Evolutionary conservation across 768 basidiomycete species (phyloP).

Genomic region (Russula dissimulans): DNA sequence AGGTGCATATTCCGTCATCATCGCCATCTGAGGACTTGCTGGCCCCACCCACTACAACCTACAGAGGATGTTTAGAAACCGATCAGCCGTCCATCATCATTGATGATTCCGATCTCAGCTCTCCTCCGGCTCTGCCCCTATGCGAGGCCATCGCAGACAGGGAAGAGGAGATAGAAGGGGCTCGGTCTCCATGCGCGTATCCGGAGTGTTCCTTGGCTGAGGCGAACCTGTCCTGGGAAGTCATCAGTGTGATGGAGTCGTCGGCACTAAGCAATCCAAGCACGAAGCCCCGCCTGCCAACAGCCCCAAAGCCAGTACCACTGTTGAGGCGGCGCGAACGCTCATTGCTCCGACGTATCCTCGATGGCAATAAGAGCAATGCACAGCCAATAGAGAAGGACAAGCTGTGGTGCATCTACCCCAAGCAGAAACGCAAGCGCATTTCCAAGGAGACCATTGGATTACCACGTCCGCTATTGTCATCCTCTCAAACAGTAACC

Average conservation of each 20-base stretch:
- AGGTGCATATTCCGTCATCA: not conserved
- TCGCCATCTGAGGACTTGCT: slow-evolving; percentile 1
- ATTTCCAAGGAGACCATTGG: slow-evolving; percentile 12
- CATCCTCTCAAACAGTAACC: not conserved
- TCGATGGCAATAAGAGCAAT: not conserved
- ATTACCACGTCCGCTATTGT: slow-evolving; percentile 6
- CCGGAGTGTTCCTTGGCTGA: not conserved
- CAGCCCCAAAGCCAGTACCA: slow-evolving; percentile 5
- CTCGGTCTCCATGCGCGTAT: not conserved
- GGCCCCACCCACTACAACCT: slow-evolving; percentile 3
- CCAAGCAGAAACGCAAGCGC: not conserved
- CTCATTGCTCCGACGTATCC: slow-evolving; percentile 10
- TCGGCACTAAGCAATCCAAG: not conserved
- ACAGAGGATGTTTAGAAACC: not conserved
- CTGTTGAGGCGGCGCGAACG: slow-evolving; percentile 14
- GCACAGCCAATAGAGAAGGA: not conserved
- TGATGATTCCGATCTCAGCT: not conserved
- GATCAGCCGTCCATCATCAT: not conserved
- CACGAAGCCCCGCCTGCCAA: slow-evolving; percentile 5
- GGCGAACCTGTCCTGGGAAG: slow-evolving; percentile 3
- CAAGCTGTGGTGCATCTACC: not conserved
- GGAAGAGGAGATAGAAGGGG: not conserved
- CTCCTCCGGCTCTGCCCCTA: not conserved
- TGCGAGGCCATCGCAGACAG: not conserved
- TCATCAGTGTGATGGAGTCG: not conserved